Percentiles rank a stretch among this genome's conserved stretches.
These are phyloP conservation scores for Xylaria sp. DNA, from an alignment of 2,329 filamentous ascomycete species.

Conservation along the genomic window DNA sequence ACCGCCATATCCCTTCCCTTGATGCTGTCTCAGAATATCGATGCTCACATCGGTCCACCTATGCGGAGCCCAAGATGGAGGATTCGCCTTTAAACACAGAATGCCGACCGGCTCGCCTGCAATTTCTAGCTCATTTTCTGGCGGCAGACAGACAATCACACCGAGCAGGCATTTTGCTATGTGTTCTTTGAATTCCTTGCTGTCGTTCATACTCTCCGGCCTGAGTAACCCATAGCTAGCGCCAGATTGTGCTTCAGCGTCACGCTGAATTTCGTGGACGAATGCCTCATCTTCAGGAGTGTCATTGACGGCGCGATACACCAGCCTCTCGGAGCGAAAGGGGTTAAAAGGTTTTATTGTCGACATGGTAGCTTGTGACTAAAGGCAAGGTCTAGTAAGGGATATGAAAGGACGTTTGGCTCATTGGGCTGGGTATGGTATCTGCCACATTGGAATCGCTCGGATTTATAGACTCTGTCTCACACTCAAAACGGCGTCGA, in stretches of 20 bases:
- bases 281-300: conserved; percentile 48
- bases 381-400: not conserved
- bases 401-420: not conserved
- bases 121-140: conserved; percentile 19
- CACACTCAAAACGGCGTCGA: conserved; percentile 1
- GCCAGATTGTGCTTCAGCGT: conserved; percentile 46
- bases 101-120: conserved; percentile 48
- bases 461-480: conserved; percentile 11
- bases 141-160: conserved; percentile 52
- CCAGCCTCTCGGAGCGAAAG: conserved; percentile 52
- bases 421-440: not conserved
- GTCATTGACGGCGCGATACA: conserved; percentile 52
- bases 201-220: conserved; percentile 46
- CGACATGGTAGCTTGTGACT: conserved; percentile 30
- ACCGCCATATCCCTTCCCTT: conserved; percentile 51
- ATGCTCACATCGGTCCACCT: conserved; percentile 53
- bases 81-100: conserved; percentile 44
- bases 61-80: conserved; percentile 52
- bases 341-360: conserved; percentile 42
- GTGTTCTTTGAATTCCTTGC: conserved; percentile 45
- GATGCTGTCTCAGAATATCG: conserved; percentile 44
- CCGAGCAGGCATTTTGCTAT: conserved; percentile 48
- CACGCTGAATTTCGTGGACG: conserved; percentile 46
- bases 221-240: conserved; percentile 45
- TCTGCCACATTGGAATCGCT: not conserved